Percentiles rank a stretch among this genome's conserved stretches.
These are phyloP conservation scores for Aspergillus niger DNA, from an alignment of 2,329 filamentous ascomycete genomes.

Conservation along the genomic window DNA sequence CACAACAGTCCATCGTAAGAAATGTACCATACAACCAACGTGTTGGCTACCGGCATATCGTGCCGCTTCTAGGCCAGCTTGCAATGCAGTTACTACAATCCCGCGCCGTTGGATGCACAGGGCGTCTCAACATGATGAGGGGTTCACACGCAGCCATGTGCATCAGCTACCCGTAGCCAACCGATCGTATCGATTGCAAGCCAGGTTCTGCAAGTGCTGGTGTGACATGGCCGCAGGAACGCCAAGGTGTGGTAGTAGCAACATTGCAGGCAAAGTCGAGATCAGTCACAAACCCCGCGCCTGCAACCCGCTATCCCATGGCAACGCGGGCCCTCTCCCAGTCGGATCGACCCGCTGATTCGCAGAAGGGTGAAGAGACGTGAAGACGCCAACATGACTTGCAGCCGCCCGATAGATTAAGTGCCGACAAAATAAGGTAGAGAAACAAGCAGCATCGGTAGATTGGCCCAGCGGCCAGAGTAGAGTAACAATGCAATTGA, in stretches of 20 bases:
- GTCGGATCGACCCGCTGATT: constrained; percentile 2
- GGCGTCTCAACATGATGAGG: not conserved
- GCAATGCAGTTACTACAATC: not conserved
- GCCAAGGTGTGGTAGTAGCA: not conserved
- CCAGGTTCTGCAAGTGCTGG: constrained; percentile 3
- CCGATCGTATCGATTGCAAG: not conserved
- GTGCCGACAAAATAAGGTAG: not conserved
- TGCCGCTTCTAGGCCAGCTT: no score
- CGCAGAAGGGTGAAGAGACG: not conserved
- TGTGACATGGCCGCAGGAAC: constrained; percentile 2
- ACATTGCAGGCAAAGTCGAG: not conserved
- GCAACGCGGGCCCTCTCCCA: not conserved
- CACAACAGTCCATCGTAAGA: no score
- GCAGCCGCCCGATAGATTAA: constrained; percentile 15
- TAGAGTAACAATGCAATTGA: constrained; percentile 15
- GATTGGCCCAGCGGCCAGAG: constrained; percentile 9
- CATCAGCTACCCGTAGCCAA: not conserved
- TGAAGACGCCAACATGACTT: constrained; percentile 2
- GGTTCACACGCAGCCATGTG: not conserved
- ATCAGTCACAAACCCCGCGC: constrained; percentile 5
- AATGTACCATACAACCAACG: no score
- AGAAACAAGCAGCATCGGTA: constrained; percentile 14
- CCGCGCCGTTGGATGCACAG: not conserved
- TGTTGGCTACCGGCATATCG: no score
- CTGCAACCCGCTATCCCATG: not conserved